phyloP scores from a whole-genome alignment of 495 filamentous ascomycete species.

The Annulohypoxylon moriforme region DNA sequence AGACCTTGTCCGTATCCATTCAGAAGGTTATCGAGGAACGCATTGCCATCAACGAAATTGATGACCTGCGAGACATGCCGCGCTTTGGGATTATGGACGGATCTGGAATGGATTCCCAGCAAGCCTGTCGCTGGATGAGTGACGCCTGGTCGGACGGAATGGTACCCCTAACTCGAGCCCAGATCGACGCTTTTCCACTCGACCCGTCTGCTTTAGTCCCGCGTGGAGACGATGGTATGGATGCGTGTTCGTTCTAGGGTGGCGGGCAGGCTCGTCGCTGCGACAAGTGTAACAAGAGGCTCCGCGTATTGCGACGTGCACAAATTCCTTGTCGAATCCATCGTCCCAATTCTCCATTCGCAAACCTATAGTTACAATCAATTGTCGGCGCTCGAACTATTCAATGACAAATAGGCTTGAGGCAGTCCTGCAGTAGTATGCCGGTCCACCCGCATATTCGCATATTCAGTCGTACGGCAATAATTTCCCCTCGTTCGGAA shows the following conservation, averaged over 20 bases:
- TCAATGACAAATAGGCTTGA: neutral
- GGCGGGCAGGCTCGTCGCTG: neutral
- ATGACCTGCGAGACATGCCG: conserved; percentile 10
- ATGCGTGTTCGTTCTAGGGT: conserved; percentile 2
- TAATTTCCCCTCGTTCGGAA: neutral
- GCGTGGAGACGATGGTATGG: conserved; percentile 26
- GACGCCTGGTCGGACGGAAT: conserved; percentile 24
- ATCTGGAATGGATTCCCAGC: neutral
- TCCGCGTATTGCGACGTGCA: neutral
- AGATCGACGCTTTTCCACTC: neutral
- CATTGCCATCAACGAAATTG: neutral
- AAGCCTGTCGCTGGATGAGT: neutral
- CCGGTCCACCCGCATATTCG: neutral
- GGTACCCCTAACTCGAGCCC: neutral
- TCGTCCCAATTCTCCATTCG: neutral
- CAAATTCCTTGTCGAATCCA: neutral
- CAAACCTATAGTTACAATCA: neutral
- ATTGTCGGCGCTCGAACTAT: neutral
- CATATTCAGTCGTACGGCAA: neutral
- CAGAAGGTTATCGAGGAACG: conserved; percentile 40
- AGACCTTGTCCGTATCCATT: conserved; percentile 39
- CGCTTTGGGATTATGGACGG: conserved; percentile 41
- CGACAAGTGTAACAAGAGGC: neutral
- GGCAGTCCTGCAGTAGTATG: neutral
- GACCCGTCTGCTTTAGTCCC: neutral